Evolutionary conservation across 768 basidiomycete species (phyloP).

Genomic region (Chalciporus sphaerocephalus): DNA sequence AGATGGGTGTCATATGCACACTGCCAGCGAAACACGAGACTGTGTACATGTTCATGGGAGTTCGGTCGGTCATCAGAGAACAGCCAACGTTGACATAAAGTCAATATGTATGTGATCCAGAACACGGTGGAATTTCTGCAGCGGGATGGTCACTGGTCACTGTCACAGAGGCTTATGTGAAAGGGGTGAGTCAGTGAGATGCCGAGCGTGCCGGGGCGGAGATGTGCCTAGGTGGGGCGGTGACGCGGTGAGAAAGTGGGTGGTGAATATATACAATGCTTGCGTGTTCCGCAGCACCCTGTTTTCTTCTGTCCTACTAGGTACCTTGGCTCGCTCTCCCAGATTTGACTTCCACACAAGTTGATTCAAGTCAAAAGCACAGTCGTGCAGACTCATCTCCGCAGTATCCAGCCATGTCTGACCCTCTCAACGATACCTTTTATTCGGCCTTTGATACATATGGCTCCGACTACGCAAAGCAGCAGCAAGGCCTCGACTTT

Average conservation of each 20-base stretch:
- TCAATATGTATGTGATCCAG: neutral
- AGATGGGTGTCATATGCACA: neutral
- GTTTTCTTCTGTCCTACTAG: constrained; percentile 7
- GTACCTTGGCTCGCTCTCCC: neutral
- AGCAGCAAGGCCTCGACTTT: constrained; percentile 53
- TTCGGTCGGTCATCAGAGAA: neutral
- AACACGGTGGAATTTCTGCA: constrained; percentile 16
- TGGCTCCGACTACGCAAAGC: constrained; percentile 37
- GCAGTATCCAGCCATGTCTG: constrained; percentile 32
- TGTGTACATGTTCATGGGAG: neutral
- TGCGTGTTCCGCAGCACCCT: constrained; percentile 34
- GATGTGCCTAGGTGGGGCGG: constrained; percentile 16
- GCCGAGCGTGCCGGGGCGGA: constrained; percentile 15
- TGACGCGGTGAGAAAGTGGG: constrained; percentile 26
- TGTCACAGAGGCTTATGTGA: constrained; percentile 13
- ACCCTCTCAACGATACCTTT: constrained; percentile 30
- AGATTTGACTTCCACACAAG: constrained; percentile 7
- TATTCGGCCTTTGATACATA: constrained; percentile 34
- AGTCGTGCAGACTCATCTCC: constrained; percentile 18
- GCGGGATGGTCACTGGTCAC: constrained; percentile 1
- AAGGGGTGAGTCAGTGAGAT: constrained; percentile 4
- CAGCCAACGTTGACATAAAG: too few relatives aligned
- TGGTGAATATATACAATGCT: constrained; percentile 31
- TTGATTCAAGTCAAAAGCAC: constrained; percentile 18
- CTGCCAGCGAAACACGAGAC: neutral